Percentiles rank a stretch among this genome's conserved stretches.
phyloP scores from a whole-genome alignment of 345 rosid genomes.

The Eutrema heterophyllum region DNA sequence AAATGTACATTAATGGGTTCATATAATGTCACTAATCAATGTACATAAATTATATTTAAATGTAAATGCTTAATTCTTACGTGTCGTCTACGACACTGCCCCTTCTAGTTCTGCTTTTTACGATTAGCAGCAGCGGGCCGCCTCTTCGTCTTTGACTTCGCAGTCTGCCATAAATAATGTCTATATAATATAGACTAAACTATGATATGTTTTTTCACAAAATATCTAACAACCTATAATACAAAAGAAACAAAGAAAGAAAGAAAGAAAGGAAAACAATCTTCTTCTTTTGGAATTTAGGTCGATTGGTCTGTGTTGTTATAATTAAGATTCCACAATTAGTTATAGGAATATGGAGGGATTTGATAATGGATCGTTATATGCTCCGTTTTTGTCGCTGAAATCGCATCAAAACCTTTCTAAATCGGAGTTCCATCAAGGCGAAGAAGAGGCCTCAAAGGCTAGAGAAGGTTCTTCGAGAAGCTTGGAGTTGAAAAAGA shows the following conservation, averaged over 20 bases:
- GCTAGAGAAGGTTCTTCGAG: slow-evolving; percentile 23
- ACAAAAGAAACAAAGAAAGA: background rate
- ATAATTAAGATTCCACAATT: background rate
- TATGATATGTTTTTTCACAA: background rate
- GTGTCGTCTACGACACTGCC: slow-evolving; percentile 34
- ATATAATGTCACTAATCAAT: background rate
- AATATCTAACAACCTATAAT: background rate
- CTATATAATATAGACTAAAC: slow-evolving; percentile 22
- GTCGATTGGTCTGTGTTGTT: background rate
- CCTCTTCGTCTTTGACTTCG: slow-evolving; percentile 31
- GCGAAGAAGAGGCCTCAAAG: slow-evolving; percentile 6
- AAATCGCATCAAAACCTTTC: slow-evolving; percentile 11
- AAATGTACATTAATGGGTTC: background rate
- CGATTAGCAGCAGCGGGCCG: slow-evolving; percentile 30
- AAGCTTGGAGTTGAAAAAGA: slow-evolving; percentile 30
- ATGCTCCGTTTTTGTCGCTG: slow-evolving; percentile 21
- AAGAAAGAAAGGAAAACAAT: background rate
- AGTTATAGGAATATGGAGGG: slow-evolving; percentile 17
- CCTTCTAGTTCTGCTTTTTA: background rate
- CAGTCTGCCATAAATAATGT: slow-evolving; percentile 16
- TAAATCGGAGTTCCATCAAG: slow-evolving; percentile 1
- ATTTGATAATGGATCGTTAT: slow-evolving; percentile 11
- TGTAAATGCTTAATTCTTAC: slow-evolving; percentile 13
- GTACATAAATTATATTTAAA: background rate
- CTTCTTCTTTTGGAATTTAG: background rate